Evolutionary conservation across 306 rosid genomes (phyloP), one percentile per base, ranked within the genome.

Genomic region (Begonia peltatifolia): DNA sequence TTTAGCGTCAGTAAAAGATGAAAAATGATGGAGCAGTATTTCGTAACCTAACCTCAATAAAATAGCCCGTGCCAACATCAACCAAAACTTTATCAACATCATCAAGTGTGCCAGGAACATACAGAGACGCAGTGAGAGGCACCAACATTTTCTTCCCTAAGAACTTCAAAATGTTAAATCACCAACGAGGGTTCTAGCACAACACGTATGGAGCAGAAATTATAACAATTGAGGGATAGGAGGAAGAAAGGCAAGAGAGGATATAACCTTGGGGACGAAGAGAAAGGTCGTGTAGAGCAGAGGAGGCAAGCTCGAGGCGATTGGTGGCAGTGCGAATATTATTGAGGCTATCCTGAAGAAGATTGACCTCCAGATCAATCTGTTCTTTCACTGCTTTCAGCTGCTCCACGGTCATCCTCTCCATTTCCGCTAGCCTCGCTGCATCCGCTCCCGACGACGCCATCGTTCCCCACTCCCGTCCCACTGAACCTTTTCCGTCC

Each of bases 41-140:
- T 35, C 9, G 38, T 14, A 11, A 50, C 12, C 57, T 36, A 10
- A 84, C 95, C 95, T 90, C 82, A 64, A 90, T 71, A 80, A 90
- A 90, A 70, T 86, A 90, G 9, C 99, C 95, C 15, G 99, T 90
- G 49, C 95, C 99, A 14, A 90, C 90, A 70, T 90, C 95, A 47
- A 86, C 80, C 52, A 86, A 54, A 56, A 90, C 94, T 42, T 74
- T 74, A 12, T 75, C 62, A 10, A 87, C 60, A 30, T 86, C 82
- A 44, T 83, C 76, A 44, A 90, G 99, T 18, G 86, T 73, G 41
- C 88, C 99, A 50, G 94, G 76, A 20, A 90, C 99, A 64, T 90
- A 86, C 9, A 90, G 95, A 3, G 99, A 90, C 7, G 99, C 95
- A 18, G 95, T 86, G 49, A 90, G 94, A 12, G 99, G 99, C 43